Base-by-base conservation (phyloP, 1,284 basidiomycete species). In the Ustilago xerochloae region DNA sequence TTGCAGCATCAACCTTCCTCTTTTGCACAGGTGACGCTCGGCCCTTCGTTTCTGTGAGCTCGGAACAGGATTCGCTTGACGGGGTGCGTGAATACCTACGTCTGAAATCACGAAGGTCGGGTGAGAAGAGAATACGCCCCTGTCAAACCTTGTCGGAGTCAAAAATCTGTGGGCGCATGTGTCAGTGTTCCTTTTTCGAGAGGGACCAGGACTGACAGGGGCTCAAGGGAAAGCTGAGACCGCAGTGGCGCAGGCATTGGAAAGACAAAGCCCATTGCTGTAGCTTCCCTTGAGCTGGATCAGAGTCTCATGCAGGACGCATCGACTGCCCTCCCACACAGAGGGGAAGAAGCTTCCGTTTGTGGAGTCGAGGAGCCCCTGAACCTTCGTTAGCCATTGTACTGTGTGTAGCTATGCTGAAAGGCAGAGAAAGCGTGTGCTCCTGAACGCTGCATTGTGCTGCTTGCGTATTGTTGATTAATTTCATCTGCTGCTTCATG, bases 181-280 rank as follows among this genome's bases (percentile, higher is more conserved):
- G 29, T 32, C 26, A 47, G 45, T 32, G 29, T 47, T 47, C 16
- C 30, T 33, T n/a, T n/a, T n/a, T 24, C 18, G 15, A 51, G 33
- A 51, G 26, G 32, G 38, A 47, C 33, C 49, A n/a, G 35, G 33
- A 36, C 33, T 38, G 30, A 36, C 49, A 38, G 35, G 33, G 49
- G 18, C 30, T 35, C 9, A 7, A 18, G 26, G 46, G 13, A 33
- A 32, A 35, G 47, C 46, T 48, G 26, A 16, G 22, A 28, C 15
- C 18, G 18, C 41, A 22, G 13, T 5, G 18, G n/a, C n/a, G n/a
- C n/a, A n/a, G n/a, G n/a, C n/a, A n/a, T n/a, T n/a, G n/a, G n/a
- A n/a, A n/a, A n/a, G n/a, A n/a, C n/a, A n/a, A n/a, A n/a, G n/a
- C n/a, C n/a, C n/a, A n/a, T n/a, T n/a, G n/a, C n/a, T n/a, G n/a